Evolutionary conservation across 2,329 filamentous ascomycete species (phyloP).

Genomic region (Botrytis medusae): DNA sequence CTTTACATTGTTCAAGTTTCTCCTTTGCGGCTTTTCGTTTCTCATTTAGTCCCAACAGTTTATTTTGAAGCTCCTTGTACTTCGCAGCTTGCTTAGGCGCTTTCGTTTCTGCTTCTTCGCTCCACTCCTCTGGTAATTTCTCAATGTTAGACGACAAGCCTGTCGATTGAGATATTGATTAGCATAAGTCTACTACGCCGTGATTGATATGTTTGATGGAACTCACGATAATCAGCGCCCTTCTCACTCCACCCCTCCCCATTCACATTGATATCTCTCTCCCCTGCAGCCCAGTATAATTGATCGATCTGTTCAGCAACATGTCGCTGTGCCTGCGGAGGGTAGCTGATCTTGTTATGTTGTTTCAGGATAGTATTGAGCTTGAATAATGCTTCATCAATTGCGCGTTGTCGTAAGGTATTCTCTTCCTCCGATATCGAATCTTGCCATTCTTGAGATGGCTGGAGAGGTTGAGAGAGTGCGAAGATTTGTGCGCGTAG

Average conservation of each 20-base stretch:
- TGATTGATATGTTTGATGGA: neutral
- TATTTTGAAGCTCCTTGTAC: conserved; percentile 52
- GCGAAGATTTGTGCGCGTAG: conserved; percentile 34
- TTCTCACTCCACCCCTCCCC: conserved; percentile 45
- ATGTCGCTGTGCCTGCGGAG: conserved; percentile 66
- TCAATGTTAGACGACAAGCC: conserved; percentile 34
- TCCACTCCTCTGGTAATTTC: conserved; percentile 36
- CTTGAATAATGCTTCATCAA: conserved; percentile 57
- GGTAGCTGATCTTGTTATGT: conserved; percentile 65
- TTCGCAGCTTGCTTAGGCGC: conserved; percentile 46
- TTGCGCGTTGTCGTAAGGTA: conserved; percentile 44
- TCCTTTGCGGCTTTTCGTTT: conserved; percentile 44
- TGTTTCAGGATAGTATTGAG: conserved; percentile 64
- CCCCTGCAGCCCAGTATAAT: conserved; percentile 56
- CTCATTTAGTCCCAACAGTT: conserved; percentile 52
- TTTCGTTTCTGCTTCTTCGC: conserved; percentile 41
- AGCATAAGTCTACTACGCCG: neutral
- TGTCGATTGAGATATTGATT: conserved; percentile 20
- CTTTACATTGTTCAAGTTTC: conserved; percentile 49
- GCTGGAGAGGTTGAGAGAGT: conserved; percentile 41
- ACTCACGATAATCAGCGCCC: conserved; percentile 40
- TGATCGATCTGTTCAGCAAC: conserved; percentile 71
- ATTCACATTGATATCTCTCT: conserved; percentile 38
- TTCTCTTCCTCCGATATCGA: conserved; percentile 46
- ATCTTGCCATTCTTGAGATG: conserved; percentile 47